Base-by-base conservation (phyloP, 306 rosid species). In the Vachellia pachyceras region DNA sequence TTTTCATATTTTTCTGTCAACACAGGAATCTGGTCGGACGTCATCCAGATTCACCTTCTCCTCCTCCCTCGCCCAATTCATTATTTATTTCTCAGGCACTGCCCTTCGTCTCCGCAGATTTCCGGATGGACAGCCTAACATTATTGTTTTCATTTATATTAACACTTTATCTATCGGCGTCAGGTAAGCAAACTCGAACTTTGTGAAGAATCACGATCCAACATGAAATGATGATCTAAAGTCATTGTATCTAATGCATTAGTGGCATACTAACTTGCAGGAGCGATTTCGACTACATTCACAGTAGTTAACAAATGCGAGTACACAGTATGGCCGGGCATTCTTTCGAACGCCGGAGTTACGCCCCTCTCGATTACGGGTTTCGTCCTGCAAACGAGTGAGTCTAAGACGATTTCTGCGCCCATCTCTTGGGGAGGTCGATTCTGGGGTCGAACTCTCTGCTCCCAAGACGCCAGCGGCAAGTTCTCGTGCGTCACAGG, bases 361-460 rank as follows among this genome's bases (percentile, higher is more conserved):
- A 58, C 92, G 0, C 78, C 92, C 3, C 87, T 92, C 75, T 23
- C 94, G 6, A 76, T 78, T 52, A 95, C 98, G 29, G 98, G 97
- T 46, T 95, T 94, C 79, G 82, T 79, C 37, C 95, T 95, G 10
- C 84, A 83, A 65, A 81, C 83, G 18, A 95, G 85, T 7, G 92
- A 91, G 41, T 86, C 98, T 33, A 90, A 89, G 58, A 58, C 85
- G 33, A 17, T 95, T 20, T 41, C 91, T 5, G 88, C 97, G 11
- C 95, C 95, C 0, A 29, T 94, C 78, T 80, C 91, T 2, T 95
- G 98, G 98, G 98, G 91, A 0, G 98, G 98, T 65, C 97, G 98
- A 0, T 91, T 95, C 85, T 95, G 98, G 98, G 98, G 91, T 6
- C 83, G 98, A 9, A 94, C 97, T 13, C 89, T 52, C 74, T 94